These are phyloP conservation scores for Dimocarpus longan DNA, from an alignment of 345 rosid species.

Conservation along the genomic window DNA sequence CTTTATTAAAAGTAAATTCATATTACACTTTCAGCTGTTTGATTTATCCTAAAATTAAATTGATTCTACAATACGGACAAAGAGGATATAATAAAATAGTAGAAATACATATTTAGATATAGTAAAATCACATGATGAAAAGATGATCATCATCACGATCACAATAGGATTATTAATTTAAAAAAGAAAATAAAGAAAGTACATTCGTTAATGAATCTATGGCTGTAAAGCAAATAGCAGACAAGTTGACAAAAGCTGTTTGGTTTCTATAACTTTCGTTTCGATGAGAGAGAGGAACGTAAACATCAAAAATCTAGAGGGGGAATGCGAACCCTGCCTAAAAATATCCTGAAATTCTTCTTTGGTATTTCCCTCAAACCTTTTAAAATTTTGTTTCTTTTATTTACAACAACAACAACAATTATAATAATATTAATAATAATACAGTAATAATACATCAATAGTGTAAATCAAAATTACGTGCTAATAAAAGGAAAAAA, in stretches of 20 bases:
- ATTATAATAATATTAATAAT: neutral
- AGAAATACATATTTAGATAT: neutral
- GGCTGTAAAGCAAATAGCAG: conserved; percentile 19
- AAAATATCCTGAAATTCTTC: conserved; percentile 19
- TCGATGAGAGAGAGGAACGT: conserved; percentile 16
- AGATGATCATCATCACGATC: neutral
- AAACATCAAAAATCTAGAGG: conserved; percentile 21
- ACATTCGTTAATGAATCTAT: conserved; percentile 16
- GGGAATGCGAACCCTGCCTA: conserved; percentile 3
- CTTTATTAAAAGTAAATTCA: no score
- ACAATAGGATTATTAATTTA: neutral
- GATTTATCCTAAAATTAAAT: no score
- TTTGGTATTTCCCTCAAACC: conserved; percentile 14
- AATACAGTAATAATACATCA: neutral
- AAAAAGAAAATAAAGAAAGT: neutral
- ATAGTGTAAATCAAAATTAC: conserved; percentile 4
- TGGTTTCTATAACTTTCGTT: conserved; percentile 22
- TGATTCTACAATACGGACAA: neutral
- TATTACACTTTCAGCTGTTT: no score
- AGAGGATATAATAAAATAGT: neutral
- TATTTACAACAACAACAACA: neutral
- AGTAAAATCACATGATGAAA: neutral
- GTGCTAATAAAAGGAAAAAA: no score
- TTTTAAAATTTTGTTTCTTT: neutral
- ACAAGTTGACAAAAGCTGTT: conserved; percentile 14